Evolutionary conservation across 2,329 filamentous ascomycete genomes (phyloP).

Genomic region (Sclerotinia borealis): DNA sequence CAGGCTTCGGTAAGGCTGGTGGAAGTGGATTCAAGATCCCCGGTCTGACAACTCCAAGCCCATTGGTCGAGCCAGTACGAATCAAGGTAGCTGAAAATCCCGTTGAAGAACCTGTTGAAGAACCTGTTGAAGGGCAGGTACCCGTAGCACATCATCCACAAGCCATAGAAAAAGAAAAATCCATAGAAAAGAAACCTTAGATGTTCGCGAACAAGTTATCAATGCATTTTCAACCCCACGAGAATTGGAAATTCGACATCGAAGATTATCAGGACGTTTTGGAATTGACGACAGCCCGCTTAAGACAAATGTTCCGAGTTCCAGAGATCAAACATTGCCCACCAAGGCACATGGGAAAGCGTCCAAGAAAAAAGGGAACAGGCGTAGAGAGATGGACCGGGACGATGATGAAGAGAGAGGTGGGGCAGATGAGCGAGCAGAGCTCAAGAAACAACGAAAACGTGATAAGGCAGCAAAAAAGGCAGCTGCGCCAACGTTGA

Average conservation of each 20-base stretch:
- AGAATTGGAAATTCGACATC: neutral
- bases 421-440: conserved; percentile 35
- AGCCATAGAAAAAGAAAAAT: neutral
- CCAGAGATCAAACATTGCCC: conserved; percentile 5
- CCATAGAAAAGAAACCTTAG: neutral
- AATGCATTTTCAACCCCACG: neutral
- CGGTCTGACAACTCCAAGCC: neutral
- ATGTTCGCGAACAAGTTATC: neutral
- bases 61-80: neutral
- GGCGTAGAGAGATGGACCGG: conserved; percentile 21
- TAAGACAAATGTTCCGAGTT: neutral
- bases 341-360: conserved; percentile 24
- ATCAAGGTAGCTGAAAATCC: neutral
- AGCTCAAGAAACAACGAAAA: conserved; percentile 38
- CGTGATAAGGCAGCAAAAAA: conserved; percentile 38
- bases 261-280: conserved; percentile 11
- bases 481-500: conserved; percentile 46
- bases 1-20: neutral
- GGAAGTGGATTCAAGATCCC: neutral
- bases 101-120: neutral
- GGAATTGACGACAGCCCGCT: neutral
- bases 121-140: neutral
- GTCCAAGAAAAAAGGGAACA: conserved; percentile 27
- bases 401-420: conserved; percentile 31
- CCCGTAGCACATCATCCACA: neutral